Percentiles rank a stretch among this genome's conserved stretches.
phyloP scores from a whole-genome alignment of 768 basidiomycete species.

The Rhodocollybia butyracea region DNA sequence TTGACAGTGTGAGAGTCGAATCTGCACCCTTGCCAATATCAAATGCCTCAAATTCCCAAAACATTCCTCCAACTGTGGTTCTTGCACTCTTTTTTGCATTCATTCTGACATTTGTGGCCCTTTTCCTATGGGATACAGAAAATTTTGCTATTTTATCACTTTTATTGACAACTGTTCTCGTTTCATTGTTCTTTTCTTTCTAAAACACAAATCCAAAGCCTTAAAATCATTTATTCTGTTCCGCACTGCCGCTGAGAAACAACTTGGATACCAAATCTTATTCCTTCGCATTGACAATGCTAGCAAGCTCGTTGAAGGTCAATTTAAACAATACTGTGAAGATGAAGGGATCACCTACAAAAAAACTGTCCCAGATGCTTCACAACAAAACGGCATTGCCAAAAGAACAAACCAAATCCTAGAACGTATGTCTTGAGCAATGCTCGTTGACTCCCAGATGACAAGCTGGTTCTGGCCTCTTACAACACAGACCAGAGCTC shows the following conservation, averaged over 20 bases:
- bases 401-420: conserved; percentile 20
- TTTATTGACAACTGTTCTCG: conserved; percentile 23
- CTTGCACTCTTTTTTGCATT: conserved; percentile 10
- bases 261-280: background rate
- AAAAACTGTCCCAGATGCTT: conserved; percentile 18
- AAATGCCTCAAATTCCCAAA: no score
- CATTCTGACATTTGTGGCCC: conserved; percentile 18
- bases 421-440: conserved; percentile 14
- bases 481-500: conserved; percentile 8
- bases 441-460: conserved; percentile 15
- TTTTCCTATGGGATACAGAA: conserved; percentile 4
- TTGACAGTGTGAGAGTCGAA: no score
- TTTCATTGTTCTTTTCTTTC: conserved; percentile 5
- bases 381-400: conserved; percentile 24
- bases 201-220: background rate
- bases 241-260: conserved; percentile 3
- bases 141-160: conserved; percentile 17
- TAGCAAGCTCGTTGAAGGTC: conserved; percentile 16
- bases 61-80: no score
- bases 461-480: conserved; percentile 18
- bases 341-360: conserved; percentile 19
- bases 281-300: conserved; percentile 21
- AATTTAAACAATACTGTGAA: conserved; percentile 13
- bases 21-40: no score
- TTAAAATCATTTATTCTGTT: conserved; percentile 11